phyloP scores from a whole-genome alignment of 208 protist genomes.

The Phytomonas serpens region DNA sequence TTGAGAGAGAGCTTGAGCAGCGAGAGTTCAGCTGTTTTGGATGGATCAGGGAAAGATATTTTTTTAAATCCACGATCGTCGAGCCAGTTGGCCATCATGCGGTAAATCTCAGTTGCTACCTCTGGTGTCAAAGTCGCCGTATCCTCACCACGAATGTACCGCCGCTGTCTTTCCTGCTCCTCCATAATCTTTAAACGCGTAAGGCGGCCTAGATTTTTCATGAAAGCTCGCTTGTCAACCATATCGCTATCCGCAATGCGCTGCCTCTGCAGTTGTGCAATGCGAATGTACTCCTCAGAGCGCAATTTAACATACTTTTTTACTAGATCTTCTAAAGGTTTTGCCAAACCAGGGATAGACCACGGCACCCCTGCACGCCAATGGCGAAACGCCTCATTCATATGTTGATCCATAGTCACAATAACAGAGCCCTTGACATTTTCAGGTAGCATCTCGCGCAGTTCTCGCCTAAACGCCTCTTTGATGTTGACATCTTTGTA shows the following conservation, averaged over 20 bases:
- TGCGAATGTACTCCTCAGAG: slow-evolving; percentile 99
- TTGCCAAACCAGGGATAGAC: slow-evolving; percentile 97
- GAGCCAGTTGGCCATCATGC: slow-evolving; percentile 99
- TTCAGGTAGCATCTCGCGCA: slow-evolving; percentile 99
- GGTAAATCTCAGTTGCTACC: slow-evolving; percentile 99
- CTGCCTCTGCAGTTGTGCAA: slow-evolving; percentile 99
- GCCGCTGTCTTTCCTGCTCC: slow-evolving; percentile 98
- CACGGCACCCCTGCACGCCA: slow-evolving; percentile 99
- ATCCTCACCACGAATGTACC: slow-evolving; percentile 99
- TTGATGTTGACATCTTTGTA: slow-evolving; percentile 99
- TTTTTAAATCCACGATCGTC: slow-evolving; percentile 98
- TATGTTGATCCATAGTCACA: slow-evolving; percentile 98
- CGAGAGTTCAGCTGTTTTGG: slow-evolving; percentile 99
- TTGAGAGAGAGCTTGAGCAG: slow-evolving; percentile 99
- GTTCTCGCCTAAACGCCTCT: slow-evolving; percentile 98
- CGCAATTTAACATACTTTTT: slow-evolving; percentile 99
- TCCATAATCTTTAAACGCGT: slow-evolving; percentile 99
- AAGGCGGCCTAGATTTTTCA: slow-evolving; percentile 99
- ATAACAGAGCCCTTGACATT: slow-evolving; percentile 96
- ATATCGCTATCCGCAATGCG: slow-evolving; percentile 98
- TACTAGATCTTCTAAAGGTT: slow-evolving; percentile 98
- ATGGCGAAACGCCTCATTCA: slow-evolving; percentile 99
- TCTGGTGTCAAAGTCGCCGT: slow-evolving; percentile 82
- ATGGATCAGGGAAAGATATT: slow-evolving; percentile 99
- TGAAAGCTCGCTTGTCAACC: slow-evolving; percentile 99